These are phyloP conservation scores for Aulographum hederae DNA, from an alignment of 2,329 filamentous ascomycete genomes.

Conservation along the genomic window DNA sequence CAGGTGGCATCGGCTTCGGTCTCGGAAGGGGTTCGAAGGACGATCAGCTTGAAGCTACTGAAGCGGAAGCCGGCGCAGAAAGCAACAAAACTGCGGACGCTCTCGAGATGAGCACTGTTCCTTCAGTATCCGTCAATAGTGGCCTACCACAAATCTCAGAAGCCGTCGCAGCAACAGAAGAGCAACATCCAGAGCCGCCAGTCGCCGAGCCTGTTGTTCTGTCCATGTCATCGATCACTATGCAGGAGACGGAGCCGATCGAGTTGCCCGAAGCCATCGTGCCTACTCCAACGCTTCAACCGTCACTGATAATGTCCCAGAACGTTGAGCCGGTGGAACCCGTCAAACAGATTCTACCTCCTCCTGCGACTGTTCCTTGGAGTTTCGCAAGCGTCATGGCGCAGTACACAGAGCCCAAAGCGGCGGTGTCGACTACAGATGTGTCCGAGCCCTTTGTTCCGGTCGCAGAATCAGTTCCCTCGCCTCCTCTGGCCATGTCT, in stretches of 20 bases:
- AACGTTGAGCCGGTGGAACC: conserved; percentile 11
- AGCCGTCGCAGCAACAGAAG: not conserved
- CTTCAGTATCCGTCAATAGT: too few species aligned
- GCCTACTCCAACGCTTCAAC: conserved; percentile 2
- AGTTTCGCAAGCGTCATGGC: too few species aligned
- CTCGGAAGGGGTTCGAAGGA: not conserved
- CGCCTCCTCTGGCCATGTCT: too few species aligned
- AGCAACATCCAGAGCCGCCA: not conserved
- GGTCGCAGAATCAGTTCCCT: too few species aligned
- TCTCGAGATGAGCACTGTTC: too few species aligned
- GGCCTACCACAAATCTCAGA: too few species aligned
- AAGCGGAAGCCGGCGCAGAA: not conserved
- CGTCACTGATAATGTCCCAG: conserved; percentile 13
- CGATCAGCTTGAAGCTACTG: not conserved
- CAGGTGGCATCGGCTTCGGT: conserved; percentile 11
- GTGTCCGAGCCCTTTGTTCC: too few species aligned
- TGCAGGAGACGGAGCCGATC: conserved; percentile 20
- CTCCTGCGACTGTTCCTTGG: too few species aligned
- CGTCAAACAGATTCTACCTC: conserved; percentile 8
- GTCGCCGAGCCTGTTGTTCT: not conserved
- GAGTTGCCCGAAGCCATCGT: conserved; percentile 8
- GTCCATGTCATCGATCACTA: not conserved
- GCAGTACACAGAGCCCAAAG: too few species aligned
- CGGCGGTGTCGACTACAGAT: too few species aligned
- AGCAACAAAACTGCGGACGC: too few species aligned